These are phyloP conservation scores for Zygoascus tannicola DNA, from an alignment of 805 yeast species.

Conservation along the genomic window DNA sequence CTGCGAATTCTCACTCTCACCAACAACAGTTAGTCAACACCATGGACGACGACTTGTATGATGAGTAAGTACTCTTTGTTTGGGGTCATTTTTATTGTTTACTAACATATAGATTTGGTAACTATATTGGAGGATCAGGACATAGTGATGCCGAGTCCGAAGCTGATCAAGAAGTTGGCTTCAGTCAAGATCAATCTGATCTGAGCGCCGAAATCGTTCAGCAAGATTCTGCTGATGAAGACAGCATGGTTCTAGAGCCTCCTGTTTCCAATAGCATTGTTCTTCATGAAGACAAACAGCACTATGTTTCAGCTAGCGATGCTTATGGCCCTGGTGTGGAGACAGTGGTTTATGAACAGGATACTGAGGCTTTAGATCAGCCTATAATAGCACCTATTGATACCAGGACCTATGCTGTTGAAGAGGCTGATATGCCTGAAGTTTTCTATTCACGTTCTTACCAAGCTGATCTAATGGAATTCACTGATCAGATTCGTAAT, in stretches of 20 bases:
- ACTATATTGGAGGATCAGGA: constrained; percentile 27
- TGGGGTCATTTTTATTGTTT: background rate
- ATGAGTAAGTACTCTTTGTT: constrained; percentile 41
- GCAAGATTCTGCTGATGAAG: too few species aligned
- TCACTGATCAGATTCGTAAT: constrained; percentile 63
- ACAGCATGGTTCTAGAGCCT: constrained; percentile 12
- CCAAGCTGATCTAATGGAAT: constrained; percentile 37
- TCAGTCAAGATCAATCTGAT: background rate
- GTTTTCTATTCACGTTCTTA: constrained; percentile 47
- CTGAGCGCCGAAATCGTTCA: background rate
- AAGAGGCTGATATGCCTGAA: constrained; percentile 47
- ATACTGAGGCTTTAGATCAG: constrained; percentile 42
- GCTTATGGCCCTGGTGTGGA: constrained; percentile 58
- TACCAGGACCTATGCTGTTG: constrained; percentile 38
- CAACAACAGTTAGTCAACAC: too few species aligned
- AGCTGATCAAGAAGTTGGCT: background rate
- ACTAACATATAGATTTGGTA: constrained; percentile 25
- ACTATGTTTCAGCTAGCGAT: constrained; percentile 35
- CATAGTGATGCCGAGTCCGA: constrained; percentile 18
- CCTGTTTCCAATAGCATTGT: constrained; percentile 26
- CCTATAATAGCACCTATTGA: constrained; percentile 56
- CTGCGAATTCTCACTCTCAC: too few species aligned
- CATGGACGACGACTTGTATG: constrained; percentile 59
- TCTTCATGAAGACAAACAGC: constrained; percentile 38
- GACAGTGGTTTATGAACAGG: constrained; percentile 47